Evolutionary conservation across 2,329 filamentous ascomycete genomes (phyloP), one percentile per base, ranked within the genome.

Genomic region (Fusarium verticillioides): DNA sequence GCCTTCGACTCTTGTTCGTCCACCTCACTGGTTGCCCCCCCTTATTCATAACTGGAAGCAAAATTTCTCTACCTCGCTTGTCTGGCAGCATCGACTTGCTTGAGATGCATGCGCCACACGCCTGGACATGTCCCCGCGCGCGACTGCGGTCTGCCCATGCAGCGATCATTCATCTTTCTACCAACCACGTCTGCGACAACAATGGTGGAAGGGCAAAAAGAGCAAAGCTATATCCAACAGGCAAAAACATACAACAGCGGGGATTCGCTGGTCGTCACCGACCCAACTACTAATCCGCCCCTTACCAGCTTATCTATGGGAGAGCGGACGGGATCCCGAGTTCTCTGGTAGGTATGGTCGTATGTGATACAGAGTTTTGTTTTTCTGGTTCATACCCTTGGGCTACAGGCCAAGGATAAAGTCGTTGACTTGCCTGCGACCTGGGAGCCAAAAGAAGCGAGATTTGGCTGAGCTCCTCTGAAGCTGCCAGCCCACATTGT

Each of bases 241-340:
- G 16, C 44, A 60, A 52, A 60, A 60, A 60, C 57, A 60, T 60
- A 60, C 57, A 53, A 47, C 44, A 47, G 44, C 44, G 26, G 44
- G 43, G 43, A 46, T 46, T 46, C 43, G 43, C 43, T 46, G 43
- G 43, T 46, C 43, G 43, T 46, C 44, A 46, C 44, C 44, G 44
- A 46, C 44, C 44, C 44, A 46, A 46, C 44, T 46, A 46, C 44
- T 46, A 46, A 46, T 46, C 44, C 26, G 44, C 44, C 44, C 44
- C 44, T 46, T 46, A 28, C 44, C 26, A 47, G 44, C 44, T 47
- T 47, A 47, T 47, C 44, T 28, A 47, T 28, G 57, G 57, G 57
- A 60, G 57, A 60, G 57, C 57, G 57, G 57, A 60, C 57, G 57
- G 57, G 57, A 60, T 60, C 57, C 57, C 57, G 57, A 26, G n/a